These are phyloP conservation scores for Pyrenophora tritici-repentis DNA, from an alignment of 2,329 filamentous ascomycete genomes.

Conservation along the genomic window DNA sequence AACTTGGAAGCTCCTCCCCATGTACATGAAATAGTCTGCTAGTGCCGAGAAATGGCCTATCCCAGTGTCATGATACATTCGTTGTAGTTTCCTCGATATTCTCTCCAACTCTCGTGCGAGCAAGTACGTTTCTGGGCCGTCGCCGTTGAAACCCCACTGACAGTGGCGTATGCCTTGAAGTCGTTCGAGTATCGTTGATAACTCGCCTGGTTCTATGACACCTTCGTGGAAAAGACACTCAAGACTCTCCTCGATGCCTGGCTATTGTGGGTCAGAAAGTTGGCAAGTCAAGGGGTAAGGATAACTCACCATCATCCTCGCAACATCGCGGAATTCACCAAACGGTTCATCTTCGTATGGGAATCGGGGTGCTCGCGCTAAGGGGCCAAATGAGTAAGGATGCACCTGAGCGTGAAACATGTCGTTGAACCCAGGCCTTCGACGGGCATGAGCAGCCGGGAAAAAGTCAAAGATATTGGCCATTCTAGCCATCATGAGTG, in stretches of 20 bases:
- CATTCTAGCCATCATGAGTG: neutral
- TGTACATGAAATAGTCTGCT: constrained; percentile 13
- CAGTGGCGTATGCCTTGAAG: constrained; percentile 17
- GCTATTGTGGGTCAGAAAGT: constrained; percentile 1
- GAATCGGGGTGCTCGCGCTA: too few relatives aligned
- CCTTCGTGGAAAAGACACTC: constrained; percentile 1
- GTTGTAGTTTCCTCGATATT: constrained; percentile 9
- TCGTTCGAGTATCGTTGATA: neutral
- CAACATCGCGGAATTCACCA: too few relatives aligned
- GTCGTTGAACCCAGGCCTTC: too few relatives aligned
- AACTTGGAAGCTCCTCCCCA: constrained; percentile 11
- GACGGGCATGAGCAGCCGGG: neutral
- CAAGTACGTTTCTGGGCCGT: constrained; percentile 9
- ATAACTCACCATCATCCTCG: too few relatives aligned
- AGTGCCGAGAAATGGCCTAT: constrained; percentile 9
- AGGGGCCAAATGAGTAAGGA: too few relatives aligned
- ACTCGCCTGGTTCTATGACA: neutral
- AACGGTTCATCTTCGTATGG: too few relatives aligned
- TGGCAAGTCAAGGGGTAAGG: neutral
- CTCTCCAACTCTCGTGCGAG: constrained; percentile 18
- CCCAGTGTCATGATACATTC: constrained; percentile 5
- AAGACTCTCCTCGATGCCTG: constrained; percentile 5
- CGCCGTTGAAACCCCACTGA: constrained; percentile 10
- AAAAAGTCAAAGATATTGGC: neutral
- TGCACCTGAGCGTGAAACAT: too few relatives aligned